These are phyloP conservation scores for Talaromyces sp. DNA, from an alignment of 2,329 filamentous ascomycete genomes.

Conservation along the genomic window DNA sequence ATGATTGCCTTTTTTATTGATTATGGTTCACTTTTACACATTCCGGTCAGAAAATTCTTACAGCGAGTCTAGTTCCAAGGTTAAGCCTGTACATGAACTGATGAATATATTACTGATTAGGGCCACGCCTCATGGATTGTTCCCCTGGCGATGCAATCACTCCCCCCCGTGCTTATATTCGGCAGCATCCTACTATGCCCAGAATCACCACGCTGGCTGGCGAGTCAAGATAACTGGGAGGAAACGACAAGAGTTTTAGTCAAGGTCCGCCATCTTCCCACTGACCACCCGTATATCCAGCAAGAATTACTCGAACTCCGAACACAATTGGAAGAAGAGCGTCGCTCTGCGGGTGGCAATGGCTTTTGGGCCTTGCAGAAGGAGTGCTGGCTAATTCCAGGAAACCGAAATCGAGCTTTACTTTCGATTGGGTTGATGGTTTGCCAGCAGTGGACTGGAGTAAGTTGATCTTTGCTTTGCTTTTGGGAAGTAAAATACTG, in stretches of 20 bases:
- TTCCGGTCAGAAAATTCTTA: conserved; percentile 36
- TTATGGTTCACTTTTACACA: conserved; percentile 43
- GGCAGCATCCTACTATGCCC: conserved; percentile 41
- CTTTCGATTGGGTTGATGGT: conserved; percentile 51
- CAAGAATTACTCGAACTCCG: conserved; percentile 46
- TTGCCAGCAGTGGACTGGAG: conserved; percentile 48
- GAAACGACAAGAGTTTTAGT: conserved; percentile 52
- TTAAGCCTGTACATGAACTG: neutral
- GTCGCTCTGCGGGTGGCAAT: conserved; percentile 20
- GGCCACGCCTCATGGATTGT: conserved; percentile 51
- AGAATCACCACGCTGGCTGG: conserved; percentile 62
- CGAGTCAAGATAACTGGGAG: conserved; percentile 60
- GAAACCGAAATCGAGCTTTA: conserved; percentile 3
- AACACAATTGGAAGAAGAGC: conserved; percentile 20
- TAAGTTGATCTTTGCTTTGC: conserved; percentile 59
- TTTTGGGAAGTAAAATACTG: conserved; percentile 42
- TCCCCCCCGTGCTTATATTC: conserved; percentile 50
- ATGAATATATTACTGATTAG: neutral
- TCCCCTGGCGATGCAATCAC: conserved; percentile 57
- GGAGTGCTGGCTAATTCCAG: conserved; percentile 24
- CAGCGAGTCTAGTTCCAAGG: conserved; percentile 23
- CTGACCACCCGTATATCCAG: conserved; percentile 48
- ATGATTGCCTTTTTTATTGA: conserved; percentile 30
- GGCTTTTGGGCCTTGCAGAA: conserved; percentile 30
- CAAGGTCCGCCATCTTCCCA: conserved; percentile 49